A percentile compares a stretch with the other conserved stretches of the same genome.
phyloP scores from a whole-genome alignment of 352 stramenopile genomes.

The Phytophthora multivora region DNA sequence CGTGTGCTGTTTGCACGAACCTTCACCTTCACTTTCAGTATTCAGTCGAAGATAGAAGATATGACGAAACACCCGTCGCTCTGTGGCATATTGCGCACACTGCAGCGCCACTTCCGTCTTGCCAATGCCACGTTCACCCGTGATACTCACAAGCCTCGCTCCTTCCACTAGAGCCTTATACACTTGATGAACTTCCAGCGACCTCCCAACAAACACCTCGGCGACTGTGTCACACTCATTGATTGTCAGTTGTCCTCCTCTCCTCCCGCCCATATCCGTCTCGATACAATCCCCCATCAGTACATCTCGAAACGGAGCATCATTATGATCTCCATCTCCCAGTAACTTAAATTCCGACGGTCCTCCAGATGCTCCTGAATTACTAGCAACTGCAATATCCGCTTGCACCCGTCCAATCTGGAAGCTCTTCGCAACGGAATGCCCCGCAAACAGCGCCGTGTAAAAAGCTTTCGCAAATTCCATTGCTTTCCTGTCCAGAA shows the following conservation, averaged over 20 bases:
- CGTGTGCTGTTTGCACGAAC: slow-evolving; percentile 3
- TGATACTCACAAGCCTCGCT: slow-evolving; percentile 75
- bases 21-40: slow-evolving; percentile 26
- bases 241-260: slow-evolving; percentile 27
- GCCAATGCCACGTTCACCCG: slow-evolving; percentile 70
- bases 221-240: slow-evolving; percentile 83
- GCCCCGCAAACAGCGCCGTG: slow-evolving; percentile 79
- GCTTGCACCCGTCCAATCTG: slow-evolving; percentile 85
- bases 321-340: slow-evolving; percentile 73
- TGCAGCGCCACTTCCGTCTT: slow-evolving; percentile 85
- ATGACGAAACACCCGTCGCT: slow-evolving; percentile 69
- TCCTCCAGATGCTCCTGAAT: slow-evolving; percentile 1
- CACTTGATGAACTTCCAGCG: slow-evolving; percentile 80
- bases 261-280: slow-evolving; percentile 48
- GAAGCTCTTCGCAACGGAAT: slow-evolving; percentile 80
- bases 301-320: slow-evolving; percentile 74
- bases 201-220: slow-evolving; percentile 76
- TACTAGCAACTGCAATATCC: slow-evolving; percentile 61
- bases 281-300: slow-evolving; percentile 58
- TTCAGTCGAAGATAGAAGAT: slow-evolving; percentile 72
- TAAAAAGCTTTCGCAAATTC: slow-evolving; percentile 91
- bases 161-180: slow-evolving; percentile 83
- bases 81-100: slow-evolving; percentile 76
- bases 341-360: slow-evolving; percentile 84
- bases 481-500: slow-evolving; percentile 88